These are phyloP conservation scores for Kuraishia hungarica DNA, from an alignment of 805 yeast species.

Conservation along the genomic window DNA sequence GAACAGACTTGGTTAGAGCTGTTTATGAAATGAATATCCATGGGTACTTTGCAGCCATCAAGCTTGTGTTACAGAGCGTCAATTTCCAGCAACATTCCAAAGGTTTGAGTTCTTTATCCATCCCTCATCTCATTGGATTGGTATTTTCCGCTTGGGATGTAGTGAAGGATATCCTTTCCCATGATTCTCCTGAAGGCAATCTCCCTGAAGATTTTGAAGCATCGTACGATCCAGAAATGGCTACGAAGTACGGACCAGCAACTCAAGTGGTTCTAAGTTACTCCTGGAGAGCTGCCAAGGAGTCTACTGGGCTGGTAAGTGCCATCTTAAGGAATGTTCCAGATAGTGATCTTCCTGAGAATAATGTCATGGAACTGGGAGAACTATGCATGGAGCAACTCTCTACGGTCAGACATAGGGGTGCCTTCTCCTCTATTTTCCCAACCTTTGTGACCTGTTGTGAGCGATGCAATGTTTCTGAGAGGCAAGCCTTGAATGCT, in stretches of 20 bases:
- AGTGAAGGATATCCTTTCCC: conserved; percentile 41
- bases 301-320: conserved; percentile 51
- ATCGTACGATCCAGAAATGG: conserved; percentile 23
- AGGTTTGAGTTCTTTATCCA: conserved; percentile 5
- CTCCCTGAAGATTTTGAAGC: conserved; percentile 37
- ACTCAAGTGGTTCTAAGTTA: conserved; percentile 49
- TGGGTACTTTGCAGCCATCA: conserved; percentile 60
- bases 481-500: conserved; percentile 19
- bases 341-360: conserved; percentile 14
- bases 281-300: conserved; percentile 80
- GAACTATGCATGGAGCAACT: conserved; percentile 56
- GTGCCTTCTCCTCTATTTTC: conserved; percentile 84
- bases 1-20: conserved; percentile 28
- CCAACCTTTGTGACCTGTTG: conserved; percentile 74
- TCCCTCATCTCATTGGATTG: not conserved
- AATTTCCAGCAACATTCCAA: conserved; percentile 7
- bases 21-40: conserved; percentile 47
- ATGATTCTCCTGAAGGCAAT: conserved; percentile 67
- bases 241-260: conserved; percentile 23
- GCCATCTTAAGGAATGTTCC: conserved; percentile 28
- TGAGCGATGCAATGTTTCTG: conserved; percentile 32
- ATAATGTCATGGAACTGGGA: conserved; percentile 31
- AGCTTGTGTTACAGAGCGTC: conserved; percentile 22
- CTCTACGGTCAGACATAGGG: conserved; percentile 73
- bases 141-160: conserved; percentile 32